Conservation (phyloP, 768 basidiomycete species). For the Phlebiopsis flavidoalba region DNA sequence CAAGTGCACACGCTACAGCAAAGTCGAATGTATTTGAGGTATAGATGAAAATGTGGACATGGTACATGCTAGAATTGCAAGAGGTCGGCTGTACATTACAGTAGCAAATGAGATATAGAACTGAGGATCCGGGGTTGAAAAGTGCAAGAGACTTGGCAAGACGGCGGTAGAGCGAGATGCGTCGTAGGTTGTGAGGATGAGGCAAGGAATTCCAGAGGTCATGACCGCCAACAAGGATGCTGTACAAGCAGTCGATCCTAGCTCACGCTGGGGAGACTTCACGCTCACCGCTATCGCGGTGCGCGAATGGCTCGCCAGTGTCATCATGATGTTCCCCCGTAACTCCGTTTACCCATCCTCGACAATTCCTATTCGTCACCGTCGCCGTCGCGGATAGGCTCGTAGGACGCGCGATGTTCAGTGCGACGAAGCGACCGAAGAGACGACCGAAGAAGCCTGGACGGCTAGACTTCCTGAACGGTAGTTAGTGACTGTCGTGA, state of each 20-base stretch:
- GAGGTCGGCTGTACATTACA: not conserved
- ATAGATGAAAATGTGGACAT: not conserved
- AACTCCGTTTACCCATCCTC: constrained; percentile 41
- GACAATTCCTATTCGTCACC: constrained; percentile 52
- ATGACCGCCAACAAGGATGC: constrained; percentile 5
- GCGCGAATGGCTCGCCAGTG: not conserved
- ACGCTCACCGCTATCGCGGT: constrained; percentile 1
- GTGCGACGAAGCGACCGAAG: constrained; percentile 39
- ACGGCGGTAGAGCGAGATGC: not conserved
- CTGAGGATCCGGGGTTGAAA: not conserved
- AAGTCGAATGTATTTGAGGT: not conserved
- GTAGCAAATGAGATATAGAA: not conserved
- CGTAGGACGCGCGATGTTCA: constrained; percentile 36
- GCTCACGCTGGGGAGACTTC: not conserved
- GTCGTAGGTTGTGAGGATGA: constrained; percentile 2
- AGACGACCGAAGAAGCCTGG: constrained; percentile 49
- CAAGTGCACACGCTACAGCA: not conserved
- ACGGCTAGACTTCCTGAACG: constrained; percentile 18
- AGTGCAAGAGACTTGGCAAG: not conserved
- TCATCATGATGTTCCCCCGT: constrained; percentile 25
- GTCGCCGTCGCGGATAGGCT: constrained; percentile 38
- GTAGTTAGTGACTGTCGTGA: constrained; percentile 30
- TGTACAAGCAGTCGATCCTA: not conserved
- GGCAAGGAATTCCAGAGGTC: constrained; percentile 3
- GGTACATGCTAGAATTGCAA: not conserved